phyloP scores from a whole-genome alignment of 768 basidiomycete genomes.

The Lactifluus rugatus region DNA sequence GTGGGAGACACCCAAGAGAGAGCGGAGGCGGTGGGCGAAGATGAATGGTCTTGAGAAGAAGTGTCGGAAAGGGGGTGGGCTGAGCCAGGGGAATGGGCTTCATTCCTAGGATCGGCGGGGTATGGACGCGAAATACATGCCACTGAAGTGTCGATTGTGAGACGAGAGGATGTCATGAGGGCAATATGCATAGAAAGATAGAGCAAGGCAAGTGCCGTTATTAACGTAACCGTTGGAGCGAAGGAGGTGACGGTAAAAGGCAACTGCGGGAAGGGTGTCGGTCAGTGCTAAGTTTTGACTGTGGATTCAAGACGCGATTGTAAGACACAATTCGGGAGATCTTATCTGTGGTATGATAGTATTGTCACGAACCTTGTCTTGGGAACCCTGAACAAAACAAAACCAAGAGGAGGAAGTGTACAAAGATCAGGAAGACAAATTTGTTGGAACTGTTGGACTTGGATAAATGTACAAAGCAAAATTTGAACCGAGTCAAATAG shows the following conservation, averaged over 20 bases:
- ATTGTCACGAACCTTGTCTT: constrained; percentile 3
- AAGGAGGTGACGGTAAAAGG: not conserved
- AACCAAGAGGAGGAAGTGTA: not conserved
- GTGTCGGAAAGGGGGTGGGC: constrained; percentile 13
- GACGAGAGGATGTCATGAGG: constrained; percentile 24
- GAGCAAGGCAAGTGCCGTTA: constrained; percentile 9
- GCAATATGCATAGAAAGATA: constrained; percentile 17
- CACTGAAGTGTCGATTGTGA: constrained; percentile 29
- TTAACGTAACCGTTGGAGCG: not conserved
- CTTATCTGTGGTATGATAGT: not conserved
- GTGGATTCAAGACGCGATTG: not conserved
- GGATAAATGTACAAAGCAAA: constrained; percentile 10
- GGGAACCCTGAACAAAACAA: not conserved
- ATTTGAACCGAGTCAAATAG: not conserved
- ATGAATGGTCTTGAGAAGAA: constrained; percentile 14
- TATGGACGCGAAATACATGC: constrained; percentile 19
- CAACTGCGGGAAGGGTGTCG: not conserved
- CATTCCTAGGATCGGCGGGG: constrained; percentile 17
- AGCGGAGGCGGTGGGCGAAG: constrained; percentile 16
- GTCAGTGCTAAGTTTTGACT: not conserved
- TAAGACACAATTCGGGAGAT: not conserved
- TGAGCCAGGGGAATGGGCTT: constrained; percentile 3
- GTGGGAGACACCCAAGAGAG: constrained; percentile 11
- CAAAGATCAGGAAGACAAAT: not conserved
- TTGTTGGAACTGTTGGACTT: not conserved